Base-by-base conservation (phyloP, 2,329 filamentous ascomycete species). In the Cadophora malorum region DNA sequence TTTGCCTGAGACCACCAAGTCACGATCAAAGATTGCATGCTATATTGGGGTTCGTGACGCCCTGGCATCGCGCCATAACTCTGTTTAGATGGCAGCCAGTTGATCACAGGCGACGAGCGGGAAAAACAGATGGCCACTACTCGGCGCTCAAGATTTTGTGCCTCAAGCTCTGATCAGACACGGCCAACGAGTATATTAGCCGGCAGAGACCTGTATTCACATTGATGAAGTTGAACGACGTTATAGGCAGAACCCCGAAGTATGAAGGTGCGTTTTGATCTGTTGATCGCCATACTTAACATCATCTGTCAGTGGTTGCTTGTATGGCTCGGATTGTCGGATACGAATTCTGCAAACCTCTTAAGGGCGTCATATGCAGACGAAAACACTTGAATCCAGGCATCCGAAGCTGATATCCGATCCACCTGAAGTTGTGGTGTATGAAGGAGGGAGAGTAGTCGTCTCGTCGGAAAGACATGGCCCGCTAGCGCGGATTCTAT, bases 381-480 rank as follows among this genome's bases (percentile, higher is more conserved):
- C 19, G 21, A 21, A 9, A 4, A 49, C 19, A 49, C 10, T 49
- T 6, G 19, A 21, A 21, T 19, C n/a, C 45, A 21, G n/a, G n/a
- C 6, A 49, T 49, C 8, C 19, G 8, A 21, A 21, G n/a, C 21
- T 6, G 10, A 21, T 49, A 21, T 49, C 4, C 21, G 9, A 28
- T 28, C 28, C 28, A 28, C 28, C 28, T 3, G 28, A 28, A 21
- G 19, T 5, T 49, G 28, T 28, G 52, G n/a, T 55, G 19, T 8
- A 16, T 55, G 25, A 19, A 52, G 50, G 28, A 33, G 28, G 52
- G 6, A 25, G 14, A 4, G 16, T 33, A 31, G 6, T 6, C 16
- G 28, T 55, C 52, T 49, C 21, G 52, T 55, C 25, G 52, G 52
- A 16, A 55, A n/a, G 52, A 55, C 9, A 55, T 55, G 52, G 52